A percentile compares a stretch with the other conserved stretches of the same genome.
Evolutionary conservation across 352 stramenopile species (phyloP).

Genomic region (Achlya hypogyna): DNA sequence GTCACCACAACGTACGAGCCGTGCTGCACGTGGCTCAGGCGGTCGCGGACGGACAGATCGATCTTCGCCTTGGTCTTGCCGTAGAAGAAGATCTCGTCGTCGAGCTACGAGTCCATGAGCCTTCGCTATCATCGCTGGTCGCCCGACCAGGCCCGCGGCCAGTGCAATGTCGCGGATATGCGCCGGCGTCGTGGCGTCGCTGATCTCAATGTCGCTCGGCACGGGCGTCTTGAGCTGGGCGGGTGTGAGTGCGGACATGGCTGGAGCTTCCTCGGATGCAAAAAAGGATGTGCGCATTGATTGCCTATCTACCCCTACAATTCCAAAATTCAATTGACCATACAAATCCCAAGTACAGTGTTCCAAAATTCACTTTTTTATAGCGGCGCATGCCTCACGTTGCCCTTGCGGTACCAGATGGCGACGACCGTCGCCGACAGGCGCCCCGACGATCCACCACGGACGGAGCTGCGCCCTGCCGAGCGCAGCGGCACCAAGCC

Average conservation of each 20-base stretch:
- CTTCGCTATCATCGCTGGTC: slow-evolving; percentile 22
- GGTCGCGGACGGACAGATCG: not conserved
- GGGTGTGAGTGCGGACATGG: slow-evolving; percentile 28
- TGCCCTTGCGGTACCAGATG: too few species aligned
- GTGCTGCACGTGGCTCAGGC: slow-evolving; percentile 81
- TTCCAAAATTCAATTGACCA: too few species aligned
- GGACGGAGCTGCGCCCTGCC: too few species aligned
- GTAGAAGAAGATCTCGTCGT: slow-evolving; percentile 35
- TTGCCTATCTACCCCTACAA: too few species aligned
- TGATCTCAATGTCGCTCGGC: slow-evolving; percentile 75
- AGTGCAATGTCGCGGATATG: slow-evolving; percentile 55
- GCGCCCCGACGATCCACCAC: too few species aligned
- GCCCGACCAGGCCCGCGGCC: slow-evolving; percentile 53
- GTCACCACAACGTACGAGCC: slow-evolving; percentile 97
- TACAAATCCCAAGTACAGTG: too few species aligned
- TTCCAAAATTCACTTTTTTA: too few species aligned
- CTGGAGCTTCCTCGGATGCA: not conserved
- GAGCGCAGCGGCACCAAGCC: too few species aligned
- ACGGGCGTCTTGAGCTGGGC: slow-evolving; percentile 57
- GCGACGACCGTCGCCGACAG: too few species aligned
- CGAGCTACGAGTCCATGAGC: too few species aligned
- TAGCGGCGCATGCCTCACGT: too few species aligned
- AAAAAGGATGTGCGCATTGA: too few species aligned
- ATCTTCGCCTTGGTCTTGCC: slow-evolving; percentile 57
- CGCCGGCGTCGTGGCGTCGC: slow-evolving; percentile 57